Evolutionary conservation across 2,329 filamentous ascomycete genomes (phyloP).

Genomic region (Penicillium polonicum): DNA sequence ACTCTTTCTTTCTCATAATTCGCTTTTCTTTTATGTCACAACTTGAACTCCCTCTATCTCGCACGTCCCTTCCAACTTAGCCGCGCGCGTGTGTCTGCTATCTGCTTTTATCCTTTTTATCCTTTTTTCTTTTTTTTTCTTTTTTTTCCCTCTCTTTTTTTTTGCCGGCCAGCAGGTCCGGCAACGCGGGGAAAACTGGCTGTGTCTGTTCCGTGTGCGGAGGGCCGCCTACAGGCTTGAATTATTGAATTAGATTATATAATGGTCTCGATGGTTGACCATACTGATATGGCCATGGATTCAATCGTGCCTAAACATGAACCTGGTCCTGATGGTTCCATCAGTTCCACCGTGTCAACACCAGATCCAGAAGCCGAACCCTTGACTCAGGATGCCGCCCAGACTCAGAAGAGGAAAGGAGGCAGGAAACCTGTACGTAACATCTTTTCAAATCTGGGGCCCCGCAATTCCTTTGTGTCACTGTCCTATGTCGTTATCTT

Average conservation of each 20-base stretch:
- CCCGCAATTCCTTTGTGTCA: conserved; percentile 28
- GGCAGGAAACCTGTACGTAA: conserved; percentile 88
- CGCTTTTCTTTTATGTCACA: conserved; percentile 45
- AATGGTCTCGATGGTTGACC: conserved; percentile 49
- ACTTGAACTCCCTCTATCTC: conserved; percentile 25
- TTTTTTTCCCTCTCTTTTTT: conserved; percentile 1
- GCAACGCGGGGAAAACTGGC: conserved; percentile 13
- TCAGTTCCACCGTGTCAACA: conserved; percentile 47
- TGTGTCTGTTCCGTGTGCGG: conserved; percentile 11
- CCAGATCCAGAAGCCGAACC: conserved; percentile 46
- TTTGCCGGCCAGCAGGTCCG: conserved; percentile 1
- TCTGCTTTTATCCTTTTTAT: conserved; percentile 6
- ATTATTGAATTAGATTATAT: conserved; percentile 1
- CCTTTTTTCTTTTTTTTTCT: conserved; percentile 2
- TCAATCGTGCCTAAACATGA: conserved; percentile 17
- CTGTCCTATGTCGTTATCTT: conserved; percentile 3
- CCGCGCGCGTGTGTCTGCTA: conserved; percentile 41
- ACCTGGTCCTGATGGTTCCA: conserved; percentile 40
- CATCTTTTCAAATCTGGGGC: conserved; percentile 29
- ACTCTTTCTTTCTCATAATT: conserved; percentile 30
- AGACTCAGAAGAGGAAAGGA: conserved; percentile 85
- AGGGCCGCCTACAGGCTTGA: conserved; percentile 9
- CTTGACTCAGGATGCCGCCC: conserved; percentile 44
- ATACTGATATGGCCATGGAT: conserved; percentile 44
- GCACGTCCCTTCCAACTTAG: conserved; percentile 43